Percentiles rank a stretch among this genome's conserved stretches.
Conservation (phyloP, 2,329 filamentous ascomycete genomes). For the Pseudogymnoascus sp. region DNA sequence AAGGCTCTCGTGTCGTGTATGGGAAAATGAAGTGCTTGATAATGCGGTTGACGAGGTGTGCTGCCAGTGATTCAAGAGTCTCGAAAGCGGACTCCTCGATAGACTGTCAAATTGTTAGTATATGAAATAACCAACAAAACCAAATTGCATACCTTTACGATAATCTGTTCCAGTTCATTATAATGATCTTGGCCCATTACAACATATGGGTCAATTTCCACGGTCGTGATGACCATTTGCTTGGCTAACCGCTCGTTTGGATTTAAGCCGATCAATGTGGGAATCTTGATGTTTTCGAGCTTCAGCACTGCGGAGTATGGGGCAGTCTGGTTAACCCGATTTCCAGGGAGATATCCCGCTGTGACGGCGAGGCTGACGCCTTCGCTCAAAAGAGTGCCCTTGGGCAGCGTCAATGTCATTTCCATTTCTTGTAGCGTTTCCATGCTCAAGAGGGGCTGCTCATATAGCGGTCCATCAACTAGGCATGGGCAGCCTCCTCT, state of each 20-base stretch:
- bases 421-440: conserved; percentile 38
- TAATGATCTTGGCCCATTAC: conserved; percentile 42
- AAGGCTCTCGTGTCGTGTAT: conserved; percentile 30
- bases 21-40: conserved; percentile 34
- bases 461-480: conserved; percentile 25
- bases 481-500: conserved; percentile 20
- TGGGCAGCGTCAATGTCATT: conserved; percentile 52
- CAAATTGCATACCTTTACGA: conserved; percentile 48
- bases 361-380: conserved; percentile 46
- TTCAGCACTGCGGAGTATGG: conserved; percentile 34
- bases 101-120: conserved; percentile 30
- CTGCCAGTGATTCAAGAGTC: conserved; percentile 54
- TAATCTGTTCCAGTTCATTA: conserved; percentile 46
- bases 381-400: conserved; percentile 58
- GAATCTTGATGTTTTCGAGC: conserved; percentile 51
- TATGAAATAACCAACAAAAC: background rate
- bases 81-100: conserved; percentile 51
- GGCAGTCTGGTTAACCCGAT: conserved; percentile 19
- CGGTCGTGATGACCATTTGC: conserved; percentile 56
- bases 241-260: conserved; percentile 57
- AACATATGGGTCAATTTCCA: conserved; percentile 47
- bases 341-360: conserved; percentile 32
- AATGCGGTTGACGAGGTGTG: conserved; percentile 39
- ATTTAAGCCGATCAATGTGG: conserved; percentile 66
- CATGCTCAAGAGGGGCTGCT: conserved; percentile 30